phyloP scores from a whole-genome alignment of 352 stramenopile genomes.

The Globisporangium yorkense region DNA sequence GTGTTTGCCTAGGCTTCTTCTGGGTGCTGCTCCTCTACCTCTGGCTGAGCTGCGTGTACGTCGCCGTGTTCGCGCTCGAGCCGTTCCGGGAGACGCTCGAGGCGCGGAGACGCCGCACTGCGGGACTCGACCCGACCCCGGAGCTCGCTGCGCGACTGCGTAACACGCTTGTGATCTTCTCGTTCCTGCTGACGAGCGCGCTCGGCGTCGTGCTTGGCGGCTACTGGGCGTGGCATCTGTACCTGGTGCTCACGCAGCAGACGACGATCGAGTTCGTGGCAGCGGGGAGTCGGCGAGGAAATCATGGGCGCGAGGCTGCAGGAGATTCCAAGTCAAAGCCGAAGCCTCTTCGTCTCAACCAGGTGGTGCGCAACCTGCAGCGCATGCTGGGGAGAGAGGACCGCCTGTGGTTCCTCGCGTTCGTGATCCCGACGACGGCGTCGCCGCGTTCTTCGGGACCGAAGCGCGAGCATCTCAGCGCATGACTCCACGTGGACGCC shows the following conservation, averaged over 20 bases:
- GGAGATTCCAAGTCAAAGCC: no score
- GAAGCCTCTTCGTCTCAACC: neutral
- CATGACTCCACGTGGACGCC: no score
- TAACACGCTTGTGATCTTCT: slow-evolving; percentile 26
- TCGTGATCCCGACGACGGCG: neutral
- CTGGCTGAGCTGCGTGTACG: slow-evolving; percentile 36
- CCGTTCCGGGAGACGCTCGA: slow-evolving; percentile 20
- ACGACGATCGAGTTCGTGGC: neutral
- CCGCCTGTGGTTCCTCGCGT: neutral
- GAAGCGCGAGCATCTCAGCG: no score
- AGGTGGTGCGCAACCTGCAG: neutral
- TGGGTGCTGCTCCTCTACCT: slow-evolving; percentile 46
- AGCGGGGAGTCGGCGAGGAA: neutral
- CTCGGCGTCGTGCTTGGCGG: slow-evolving; percentile 24
- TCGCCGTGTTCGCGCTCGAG: slow-evolving; percentile 22
- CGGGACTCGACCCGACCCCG: slow-evolving; percentile 12
- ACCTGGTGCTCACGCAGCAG: slow-evolving; percentile 31
- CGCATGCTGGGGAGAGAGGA: neutral
- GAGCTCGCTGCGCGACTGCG: slow-evolving; percentile 15
- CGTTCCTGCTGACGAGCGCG: slow-evolving; percentile 30
- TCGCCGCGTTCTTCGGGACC: no score
- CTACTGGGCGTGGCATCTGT: slow-evolving; percentile 41
- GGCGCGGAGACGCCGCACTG: slow-evolving; percentile 3
- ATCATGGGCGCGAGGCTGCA: neutral
- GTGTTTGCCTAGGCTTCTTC: slow-evolving; percentile 28